Evolutionary conservation across 140 eudicot species (phyloP), one percentile per base, ranked within the genome.

Genomic region (Oenanthe javanica): DNA sequence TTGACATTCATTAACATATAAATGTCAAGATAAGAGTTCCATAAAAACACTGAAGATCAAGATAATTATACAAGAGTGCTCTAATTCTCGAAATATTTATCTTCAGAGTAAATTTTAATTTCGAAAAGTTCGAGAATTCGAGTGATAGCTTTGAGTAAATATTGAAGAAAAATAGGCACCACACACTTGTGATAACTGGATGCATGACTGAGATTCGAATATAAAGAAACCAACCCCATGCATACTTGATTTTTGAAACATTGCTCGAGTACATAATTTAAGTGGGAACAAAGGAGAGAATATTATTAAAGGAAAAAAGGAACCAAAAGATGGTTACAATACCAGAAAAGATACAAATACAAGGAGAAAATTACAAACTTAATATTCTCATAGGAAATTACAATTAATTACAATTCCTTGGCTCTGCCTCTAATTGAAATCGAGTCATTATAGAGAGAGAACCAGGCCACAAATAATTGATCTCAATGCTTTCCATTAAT

Each of bases 371-470:
- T 67, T 67, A 67, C 73, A 67, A 67, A 67, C 73, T 67, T 31
- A 31, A 67, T 0, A 67, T 27, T 31, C 45, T 67, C 73, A 0
- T 13, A 14, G 19, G 31, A 67, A 67, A 67, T 25, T 31, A 27
- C 42, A 67, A 67, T 10, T 67, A 67, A 25, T 67, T 67, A 67
- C 73, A 67, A 67, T 67, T 67, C 73, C 45, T 25, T 67, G 73
- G 21, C 8, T 27, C 4, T 31, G 42, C 43, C 73, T 67, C 73
- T 2, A 25, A 13, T 31, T 27, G 45, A 67, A 67, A 4, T 14
- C 12, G 19, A 31, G 23, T 61, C 38, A 21, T n/a, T 61, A 61
- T 61, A 1, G 38, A 9, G 69, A 61, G 69, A 61, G 45, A 55
- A 55, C 25, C 19, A 2, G 10, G 64, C 64, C 64, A 54, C 64